Evolutionary conservation across 805 yeast genomes (phyloP), one percentile per base, ranked within the genome.

Genomic region (Candida mattraensis): DNA sequence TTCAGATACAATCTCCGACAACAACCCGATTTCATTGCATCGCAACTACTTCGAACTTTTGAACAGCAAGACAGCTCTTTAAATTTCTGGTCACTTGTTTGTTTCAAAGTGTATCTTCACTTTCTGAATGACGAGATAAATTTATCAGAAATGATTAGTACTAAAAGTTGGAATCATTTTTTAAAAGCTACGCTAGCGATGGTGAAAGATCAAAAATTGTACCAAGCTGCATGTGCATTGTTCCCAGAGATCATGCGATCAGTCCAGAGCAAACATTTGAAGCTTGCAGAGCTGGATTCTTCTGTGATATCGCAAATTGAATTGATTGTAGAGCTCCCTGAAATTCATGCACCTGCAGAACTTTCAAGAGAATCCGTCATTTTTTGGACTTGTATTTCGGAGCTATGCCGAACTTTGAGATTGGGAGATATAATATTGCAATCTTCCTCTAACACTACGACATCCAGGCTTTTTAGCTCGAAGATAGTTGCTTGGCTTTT

Each of bases 281-380:
- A 35, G 1, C 26, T 51, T 4, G 12, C 37, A 13, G 25, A 34
- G 5, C 23, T 58, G 3, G 83, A 78, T 35, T 53, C 54, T 7
- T 54, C 73, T 0, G 47, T 78, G 7, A 37, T 61, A 4, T 72
- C 66, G 28, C 75, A 73, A 42, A 54, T 79, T 20, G 72, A 70
- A 26, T 72, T 71, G 18, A 34, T 78, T 2, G 58, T 74, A 30
- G 83, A 79, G 23, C 51, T 73, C 5, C 61, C 84, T 0, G 82
- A 76, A 28, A 61, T 79, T 0, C 74, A 72, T 53, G 91, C 91
- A 0, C 91, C 93, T 2, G 50, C 58, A 1, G 16, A 44, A 1
- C 34, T 80, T 1, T 64, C 70, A 30, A 60, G 70, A 27, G 75
- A 70, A 30, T 61, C 83, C 3, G 58, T 76, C 18, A 44, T 52